These are phyloP conservation scores for Nicotiana sylvestris DNA, from an alignment of 257 asterid species.

Conservation along the genomic window DNA sequence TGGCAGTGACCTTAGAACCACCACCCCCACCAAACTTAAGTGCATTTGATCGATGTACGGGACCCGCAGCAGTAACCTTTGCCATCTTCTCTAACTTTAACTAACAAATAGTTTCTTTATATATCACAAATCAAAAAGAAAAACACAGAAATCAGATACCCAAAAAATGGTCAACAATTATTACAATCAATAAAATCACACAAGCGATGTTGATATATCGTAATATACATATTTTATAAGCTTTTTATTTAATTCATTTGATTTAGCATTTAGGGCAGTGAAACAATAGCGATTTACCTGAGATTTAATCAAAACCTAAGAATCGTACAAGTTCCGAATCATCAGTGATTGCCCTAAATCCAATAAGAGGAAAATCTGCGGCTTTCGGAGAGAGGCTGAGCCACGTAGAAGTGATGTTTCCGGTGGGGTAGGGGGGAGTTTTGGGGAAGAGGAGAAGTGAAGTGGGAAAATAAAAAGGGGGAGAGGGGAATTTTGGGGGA, in stretches of 20 bases:
- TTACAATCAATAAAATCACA: neutral
- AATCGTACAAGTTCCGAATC: too few species aligned
- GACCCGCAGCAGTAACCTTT: constrained; percentile 57
- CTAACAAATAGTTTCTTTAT: neutral
- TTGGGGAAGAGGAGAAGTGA: neutral
- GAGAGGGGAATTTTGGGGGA: neutral
- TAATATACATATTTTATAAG: too few species aligned
- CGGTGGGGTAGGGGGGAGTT: neutral
- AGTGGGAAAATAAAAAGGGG: neutral
- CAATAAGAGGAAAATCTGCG: too few species aligned
- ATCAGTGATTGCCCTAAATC: too few species aligned
- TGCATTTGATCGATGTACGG: constrained; percentile 41
- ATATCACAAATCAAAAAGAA: neutral
- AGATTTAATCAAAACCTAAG: too few species aligned
- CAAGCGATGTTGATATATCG: neutral
- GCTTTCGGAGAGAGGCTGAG: too few species aligned
- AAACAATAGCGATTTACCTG: too few species aligned
- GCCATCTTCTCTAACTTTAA: constrained; percentile 44
- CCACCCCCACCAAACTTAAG: constrained; percentile 45
- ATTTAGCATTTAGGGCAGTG: too few species aligned
- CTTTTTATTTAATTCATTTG: neutral
- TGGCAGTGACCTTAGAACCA: constrained; percentile 33
- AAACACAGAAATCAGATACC: neutral
- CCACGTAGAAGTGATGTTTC: too few species aligned
- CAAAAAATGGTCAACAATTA: neutral